These are phyloP conservation scores for Hypholoma sublateritium DNA, from an alignment of 768 basidiomycete species.

Conservation along the genomic window DNA sequence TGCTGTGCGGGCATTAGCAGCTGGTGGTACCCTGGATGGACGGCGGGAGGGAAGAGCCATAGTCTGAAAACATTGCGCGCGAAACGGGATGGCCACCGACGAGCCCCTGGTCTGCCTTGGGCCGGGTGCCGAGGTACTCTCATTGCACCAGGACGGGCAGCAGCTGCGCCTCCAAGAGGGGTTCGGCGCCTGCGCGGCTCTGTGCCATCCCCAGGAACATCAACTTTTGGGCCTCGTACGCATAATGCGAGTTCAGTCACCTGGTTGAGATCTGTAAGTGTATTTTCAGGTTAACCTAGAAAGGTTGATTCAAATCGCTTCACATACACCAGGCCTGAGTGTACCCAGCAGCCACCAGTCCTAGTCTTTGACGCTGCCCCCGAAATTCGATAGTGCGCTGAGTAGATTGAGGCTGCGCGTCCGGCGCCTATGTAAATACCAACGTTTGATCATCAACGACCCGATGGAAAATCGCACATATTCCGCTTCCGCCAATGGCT, in stretches of 20 bases:
- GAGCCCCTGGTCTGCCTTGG: slow-evolving; percentile 79
- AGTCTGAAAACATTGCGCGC: slow-evolving; percentile 45
- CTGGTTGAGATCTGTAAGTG: slow-evolving; percentile 36
- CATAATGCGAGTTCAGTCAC: slow-evolving; percentile 89
- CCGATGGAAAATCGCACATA: too few relatives aligned
- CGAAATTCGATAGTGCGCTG: slow-evolving; percentile 81
- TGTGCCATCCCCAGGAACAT: slow-evolving; percentile 84
- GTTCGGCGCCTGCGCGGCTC: slow-evolving; percentile 81
- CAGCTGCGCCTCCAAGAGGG: slow-evolving; percentile 74
- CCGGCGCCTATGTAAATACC: too few relatives aligned
- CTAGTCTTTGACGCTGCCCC: slow-evolving; percentile 79
- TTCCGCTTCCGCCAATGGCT: too few relatives aligned
- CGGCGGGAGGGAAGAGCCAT: slow-evolving; percentile 82
- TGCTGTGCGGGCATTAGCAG: slow-evolving; percentile 86
- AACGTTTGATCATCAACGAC: too few relatives aligned
- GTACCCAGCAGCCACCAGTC: slow-evolving; percentile 74
- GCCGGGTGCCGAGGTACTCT: slow-evolving; percentile 84
- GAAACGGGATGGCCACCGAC: slow-evolving; percentile 52
- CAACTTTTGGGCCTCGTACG: slow-evolving; percentile 94
- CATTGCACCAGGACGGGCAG: slow-evolving; percentile 77
- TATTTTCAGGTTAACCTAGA: background rate
- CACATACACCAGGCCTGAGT: slow-evolving; percentile 89
- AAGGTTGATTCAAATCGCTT: slow-evolving; percentile 18
- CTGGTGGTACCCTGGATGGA: slow-evolving; percentile 90
- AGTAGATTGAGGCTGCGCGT: slow-evolving; percentile 66